Evolutionary conservation across 2,329 filamentous ascomycete species (phyloP).

Genomic region (Fusarium pseudonygamai): DNA sequence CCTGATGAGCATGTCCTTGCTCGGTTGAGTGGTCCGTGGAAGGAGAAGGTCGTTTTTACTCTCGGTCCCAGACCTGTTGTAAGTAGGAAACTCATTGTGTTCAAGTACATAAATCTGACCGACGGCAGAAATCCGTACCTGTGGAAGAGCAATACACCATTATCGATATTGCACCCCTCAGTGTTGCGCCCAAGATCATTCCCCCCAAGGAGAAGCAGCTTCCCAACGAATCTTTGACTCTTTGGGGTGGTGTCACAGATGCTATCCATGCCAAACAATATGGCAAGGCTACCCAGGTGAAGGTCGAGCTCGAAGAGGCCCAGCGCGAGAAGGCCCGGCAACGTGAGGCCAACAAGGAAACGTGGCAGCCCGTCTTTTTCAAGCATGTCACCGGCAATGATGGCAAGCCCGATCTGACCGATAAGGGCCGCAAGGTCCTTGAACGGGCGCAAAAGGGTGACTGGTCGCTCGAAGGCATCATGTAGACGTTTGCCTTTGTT

Average conservation of each 20-base stretch:
- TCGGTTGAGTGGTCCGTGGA: slow-evolving; percentile 87
- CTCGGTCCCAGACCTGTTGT: slow-evolving; percentile 69
- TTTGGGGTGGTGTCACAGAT: slow-evolving; percentile 89
- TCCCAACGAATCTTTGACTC: slow-evolving; percentile 85
- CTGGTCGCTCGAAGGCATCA: slow-evolving; percentile 60
- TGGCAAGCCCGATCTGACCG: slow-evolving; percentile 64
- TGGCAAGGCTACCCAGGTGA: slow-evolving; percentile 82
- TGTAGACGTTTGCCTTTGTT: slow-evolving; percentile 13
- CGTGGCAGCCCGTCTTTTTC: slow-evolving; percentile 92
- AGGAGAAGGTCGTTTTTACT: slow-evolving; percentile 72
- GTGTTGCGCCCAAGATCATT: slow-evolving; percentile 79
- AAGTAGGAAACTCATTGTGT: slow-evolving; percentile 49
- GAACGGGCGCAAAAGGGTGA: slow-evolving; percentile 63
- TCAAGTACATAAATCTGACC: slow-evolving; percentile 6
- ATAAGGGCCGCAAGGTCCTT: slow-evolving; percentile 61
- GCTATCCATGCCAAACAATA: slow-evolving; percentile 88
- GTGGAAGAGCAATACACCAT: slow-evolving; percentile 75
- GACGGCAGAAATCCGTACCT: slow-evolving; percentile 53
- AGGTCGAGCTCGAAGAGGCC: slow-evolving; percentile 89
- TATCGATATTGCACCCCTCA: slow-evolving; percentile 87
- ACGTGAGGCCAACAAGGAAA: slow-evolving; percentile 73
- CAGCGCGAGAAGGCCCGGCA: slow-evolving; percentile 87
- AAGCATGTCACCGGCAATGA: slow-evolving; percentile 65
- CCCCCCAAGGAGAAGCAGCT: slow-evolving; percentile 83
- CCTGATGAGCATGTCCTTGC: slow-evolving; percentile 85